These are phyloP conservation scores for Metarhizium humberi DNA, from an alignment of 2,329 filamentous ascomycete genomes.

Conservation along the genomic window DNA sequence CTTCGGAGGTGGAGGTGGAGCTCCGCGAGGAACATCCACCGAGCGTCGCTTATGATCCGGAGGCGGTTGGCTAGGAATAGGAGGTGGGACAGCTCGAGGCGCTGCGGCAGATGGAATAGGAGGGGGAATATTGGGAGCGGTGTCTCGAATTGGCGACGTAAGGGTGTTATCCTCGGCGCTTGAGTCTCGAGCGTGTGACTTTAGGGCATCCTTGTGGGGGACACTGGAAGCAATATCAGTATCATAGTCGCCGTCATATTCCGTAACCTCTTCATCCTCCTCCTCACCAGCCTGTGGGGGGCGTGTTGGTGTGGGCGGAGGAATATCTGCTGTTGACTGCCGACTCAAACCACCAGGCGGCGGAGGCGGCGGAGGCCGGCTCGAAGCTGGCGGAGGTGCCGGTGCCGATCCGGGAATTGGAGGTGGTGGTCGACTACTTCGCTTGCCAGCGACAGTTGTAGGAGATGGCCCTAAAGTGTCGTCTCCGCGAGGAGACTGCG, in stretches of 20 bases:
- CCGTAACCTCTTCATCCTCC: conserved; percentile 71
- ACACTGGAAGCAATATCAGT: conserved; percentile 92
- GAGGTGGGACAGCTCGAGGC: conserved; percentile 54
- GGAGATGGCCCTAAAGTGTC: conserved; percentile 36
- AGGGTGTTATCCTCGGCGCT: conserved; percentile 63
- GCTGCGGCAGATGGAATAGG: conserved; percentile 45
- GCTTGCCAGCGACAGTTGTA: conserved; percentile 33
- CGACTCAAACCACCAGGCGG: conserved; percentile 37
- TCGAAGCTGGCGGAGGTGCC: conserved; percentile 37
- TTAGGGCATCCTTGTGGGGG: conserved; percentile 89
- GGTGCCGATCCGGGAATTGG: conserved; percentile 51
- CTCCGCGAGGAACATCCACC: conserved; percentile 59
- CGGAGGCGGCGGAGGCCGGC: conserved; percentile 55
- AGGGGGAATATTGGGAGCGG: conserved; percentile 39
- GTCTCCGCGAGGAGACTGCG: conserved; percentile 25
- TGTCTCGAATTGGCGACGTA: conserved; percentile 42
- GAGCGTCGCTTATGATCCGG: conserved; percentile 50
- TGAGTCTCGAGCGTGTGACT: conserved; percentile 67
- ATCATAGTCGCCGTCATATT: conserved; percentile 97
- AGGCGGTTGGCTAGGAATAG: conserved; percentile 52
- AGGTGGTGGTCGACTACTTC: conserved; percentile 47
- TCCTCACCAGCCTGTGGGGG: conserved; percentile 44
- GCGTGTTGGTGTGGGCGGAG: conserved; percentile 31
- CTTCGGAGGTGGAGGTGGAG: conserved; percentile 48
- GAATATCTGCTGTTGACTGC: conserved; percentile 49